Base-by-base conservation (phyloP, 129 eudicot genomes). In the Rutidosis leptorrhynchoides region DNA sequence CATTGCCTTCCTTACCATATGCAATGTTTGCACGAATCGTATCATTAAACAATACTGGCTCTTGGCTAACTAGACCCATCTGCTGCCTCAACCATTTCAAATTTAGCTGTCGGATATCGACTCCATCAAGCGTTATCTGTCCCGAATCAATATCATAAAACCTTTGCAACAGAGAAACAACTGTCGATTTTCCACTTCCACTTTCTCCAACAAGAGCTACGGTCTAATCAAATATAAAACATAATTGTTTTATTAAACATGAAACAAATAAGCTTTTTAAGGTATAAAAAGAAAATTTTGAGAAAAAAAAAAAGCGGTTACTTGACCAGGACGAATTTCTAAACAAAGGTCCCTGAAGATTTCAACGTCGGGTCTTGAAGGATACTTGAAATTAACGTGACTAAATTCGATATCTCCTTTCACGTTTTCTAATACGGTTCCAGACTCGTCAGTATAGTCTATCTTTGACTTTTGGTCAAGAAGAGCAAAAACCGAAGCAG, bases 381-480 rank as follows among this genome's bases (percentile, higher is more conserved):
- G 80, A 55, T 76, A 76, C 11, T 48, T 76, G 7, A 76, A 76
- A 33, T 10, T 62, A n/a, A 76, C 71, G 55, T 63, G 66, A 69
- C 65, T 69, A 63, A 76, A 76, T 60, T 16, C 32, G 55, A 76
- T 69, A 16, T 76, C 67, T 12, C 76, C 80, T 58, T 71, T 54
- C 53, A 76, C 30, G 21, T 76, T 57, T 53, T 69, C 60, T 52
- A 76, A 43, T 21, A 35, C 62, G 43, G 67, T 69, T 69, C 80
- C 80, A 12, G 74, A 67, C 25, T 75, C 57, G 24, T 75, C 57
- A 5, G 66, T 69, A 58, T 76, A 62, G 65, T 76, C 61, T 42
- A 76, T 69, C 30, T 62, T 69, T 60, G 80, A 76, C 55, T 61
- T 62, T 60, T 76, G 80, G 23, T 76, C 76, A 28, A 76, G 76